Base-by-base conservation (phyloP, 169 alveolate species). In the Plasmodium gonderi region DNA sequence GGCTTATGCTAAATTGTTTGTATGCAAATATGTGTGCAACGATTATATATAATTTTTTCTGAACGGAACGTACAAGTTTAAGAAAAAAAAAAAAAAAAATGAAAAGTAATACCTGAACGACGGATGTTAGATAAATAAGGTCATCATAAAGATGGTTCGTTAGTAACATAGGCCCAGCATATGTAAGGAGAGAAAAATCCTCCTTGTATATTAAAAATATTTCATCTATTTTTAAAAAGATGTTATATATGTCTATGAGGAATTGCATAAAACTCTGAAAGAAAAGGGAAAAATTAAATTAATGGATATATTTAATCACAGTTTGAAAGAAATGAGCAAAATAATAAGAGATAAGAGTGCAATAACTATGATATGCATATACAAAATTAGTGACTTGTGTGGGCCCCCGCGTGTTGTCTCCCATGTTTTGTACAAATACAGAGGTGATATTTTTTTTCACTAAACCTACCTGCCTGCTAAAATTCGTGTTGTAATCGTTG, bases 101-200 rank as follows among this genome's bases (percentile, higher is more conserved):
- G n/a, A n/a, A n/a, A n/a, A n/a, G n/a, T n/a, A n/a, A n/a, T 77
- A 85, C 92, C 67, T 85, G 81, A 74, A 85, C 92, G 23, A 85
- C 76, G 11, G 92, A 74, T 26, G 92, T 65, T 47, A 85, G 23
- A 51, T 85, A 85, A 12, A 85, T 64, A 49, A 85, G 60, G 17
- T 85, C 92, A 64, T 85, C 85, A 31, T 85, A 85, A 60, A 85
- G 83, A 65, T 74, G 44, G 65, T 85, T 85, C 14, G 92, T 85
- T 33, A 85, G 45, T 23, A 26, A 26, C 92, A 85, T 85, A 44
- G 92, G 92, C 14, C 92, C 92, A 9, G 38, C 44, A 44, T 85
- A 85, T 14, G 80, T 74, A 47, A 85, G 92, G 65, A 49, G 38
- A 20, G 92, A 85, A 44, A 85, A 85, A 7, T 69, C 64, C 7